These are phyloP conservation scores for Diaporthe aspalathi DNA, from an alignment of 2,329 filamentous ascomycete species.

Conservation along the genomic window DNA sequence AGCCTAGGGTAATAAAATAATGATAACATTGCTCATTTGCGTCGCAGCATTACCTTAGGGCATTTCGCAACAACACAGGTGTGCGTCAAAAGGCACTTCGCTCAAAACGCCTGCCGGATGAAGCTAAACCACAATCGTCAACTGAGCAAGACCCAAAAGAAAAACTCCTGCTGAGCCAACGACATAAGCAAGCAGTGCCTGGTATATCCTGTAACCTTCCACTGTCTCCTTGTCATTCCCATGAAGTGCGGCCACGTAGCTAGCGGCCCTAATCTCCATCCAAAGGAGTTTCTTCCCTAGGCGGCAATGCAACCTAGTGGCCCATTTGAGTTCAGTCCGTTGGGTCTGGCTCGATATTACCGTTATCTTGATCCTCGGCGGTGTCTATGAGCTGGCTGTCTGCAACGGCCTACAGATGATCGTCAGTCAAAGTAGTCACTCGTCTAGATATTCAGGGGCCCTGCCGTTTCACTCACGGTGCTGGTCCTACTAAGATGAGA, in stretches of 20 bases:
- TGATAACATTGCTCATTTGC: background rate
- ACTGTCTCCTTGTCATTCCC: too few species aligned
- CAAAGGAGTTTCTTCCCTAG: background rate
- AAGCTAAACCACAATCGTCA: background rate
- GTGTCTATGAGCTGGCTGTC: constrained; percentile 16
- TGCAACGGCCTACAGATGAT: constrained; percentile 1
- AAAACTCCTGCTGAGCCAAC: constrained; percentile 20
- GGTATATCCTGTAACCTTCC: background rate
- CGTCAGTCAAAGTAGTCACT: background rate
- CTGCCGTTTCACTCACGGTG: constrained; percentile 27
- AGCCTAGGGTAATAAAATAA: too few species aligned
- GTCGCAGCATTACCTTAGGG: background rate
- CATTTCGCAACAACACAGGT: background rate
- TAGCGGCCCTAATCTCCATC: background rate
- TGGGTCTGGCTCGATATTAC: constrained; percentile 9
- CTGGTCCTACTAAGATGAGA: constrained; percentile 34
- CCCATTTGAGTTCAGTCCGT: background rate
- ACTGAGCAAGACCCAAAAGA: background rate
- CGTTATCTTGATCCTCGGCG: background rate
- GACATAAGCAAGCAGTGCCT: constrained; percentile 1
- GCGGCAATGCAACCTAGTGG: accelerated
- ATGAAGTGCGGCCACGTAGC: background rate
- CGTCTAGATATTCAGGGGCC: too few species aligned
- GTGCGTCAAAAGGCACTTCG: background rate
- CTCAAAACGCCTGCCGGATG: background rate